Percentiles rank a stretch among this genome's conserved stretches.
Conservation (phyloP, 805 yeast genomes). For the Teunomyces barrocoloradensis region DNA sequence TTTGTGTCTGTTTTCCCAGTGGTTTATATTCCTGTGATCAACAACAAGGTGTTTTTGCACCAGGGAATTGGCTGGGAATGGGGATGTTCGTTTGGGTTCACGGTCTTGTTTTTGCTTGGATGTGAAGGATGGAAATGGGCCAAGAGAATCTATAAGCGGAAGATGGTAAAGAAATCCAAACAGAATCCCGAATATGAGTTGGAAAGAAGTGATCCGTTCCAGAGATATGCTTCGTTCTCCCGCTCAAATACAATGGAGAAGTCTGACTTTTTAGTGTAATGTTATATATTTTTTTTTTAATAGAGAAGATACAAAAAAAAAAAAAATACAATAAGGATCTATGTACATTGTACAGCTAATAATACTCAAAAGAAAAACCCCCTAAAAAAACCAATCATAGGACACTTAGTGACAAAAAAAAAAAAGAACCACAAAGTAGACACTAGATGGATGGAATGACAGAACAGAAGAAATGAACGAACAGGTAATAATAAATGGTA, state of each 20-base stretch:
- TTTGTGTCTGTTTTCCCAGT: constrained; percentile 74
- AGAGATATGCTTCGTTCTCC: constrained; percentile 58
- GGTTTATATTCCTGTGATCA: constrained; percentile 85
- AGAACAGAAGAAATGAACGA: background rate
- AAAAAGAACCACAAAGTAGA: background rate
- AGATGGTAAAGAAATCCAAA: constrained; percentile 29
- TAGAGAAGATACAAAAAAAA: background rate
- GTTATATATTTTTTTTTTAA: background rate
- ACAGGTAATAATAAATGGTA: background rate
- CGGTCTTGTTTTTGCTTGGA: constrained; percentile 54
- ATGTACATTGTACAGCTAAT: background rate
- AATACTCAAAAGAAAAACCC: background rate
- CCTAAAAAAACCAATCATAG: constrained; percentile 1
- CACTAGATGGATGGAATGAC: background rate
- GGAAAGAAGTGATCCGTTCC: constrained; percentile 61
- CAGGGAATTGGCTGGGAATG: constrained; percentile 72
- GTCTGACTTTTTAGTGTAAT: constrained; percentile 5
- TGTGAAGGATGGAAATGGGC: constrained; percentile 66
- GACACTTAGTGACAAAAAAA: background rate
- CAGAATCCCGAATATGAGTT: constrained; percentile 63
- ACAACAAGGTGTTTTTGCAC: constrained; percentile 71
- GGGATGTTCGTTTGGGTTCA: constrained; percentile 67
- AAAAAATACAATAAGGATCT: background rate
- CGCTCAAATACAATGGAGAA: constrained; percentile 46
- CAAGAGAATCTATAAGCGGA: constrained; percentile 57